phyloP scores from a whole-genome alignment of 495 filamentous ascomycete genomes.

The Oidiodendron maius region DNA sequence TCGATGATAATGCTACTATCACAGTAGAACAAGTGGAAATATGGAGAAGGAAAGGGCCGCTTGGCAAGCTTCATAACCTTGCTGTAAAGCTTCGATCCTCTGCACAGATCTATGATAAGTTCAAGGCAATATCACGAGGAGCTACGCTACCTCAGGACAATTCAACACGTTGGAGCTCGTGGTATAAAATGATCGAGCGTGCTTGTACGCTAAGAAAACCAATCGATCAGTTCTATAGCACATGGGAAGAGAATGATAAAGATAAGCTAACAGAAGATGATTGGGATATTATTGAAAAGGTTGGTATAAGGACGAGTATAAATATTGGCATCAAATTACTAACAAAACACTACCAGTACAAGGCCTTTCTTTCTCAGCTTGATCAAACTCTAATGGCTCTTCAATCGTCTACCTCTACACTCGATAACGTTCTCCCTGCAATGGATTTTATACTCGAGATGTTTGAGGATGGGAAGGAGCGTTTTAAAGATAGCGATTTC shows the following conservation, averaged over 20 bases:
- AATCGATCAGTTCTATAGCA: not conserved
- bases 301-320: too few species aligned
- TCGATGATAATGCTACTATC: not conserved
- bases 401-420: not conserved
- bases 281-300: slow-evolving; percentile 7
- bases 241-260: not conserved
- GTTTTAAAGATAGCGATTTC: not conserved
- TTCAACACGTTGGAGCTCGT: slow-evolving; percentile 11
- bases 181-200: not conserved
- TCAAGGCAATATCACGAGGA: not conserved
- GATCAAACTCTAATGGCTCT: not conserved
- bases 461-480: not conserved
- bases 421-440: not conserved
- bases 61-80: slow-evolving; percentile 18
- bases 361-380: not conserved
- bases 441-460: slow-evolving; percentile 1
- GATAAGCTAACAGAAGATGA: slow-evolving; percentile 2
- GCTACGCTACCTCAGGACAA: not conserved
- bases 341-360: not conserved
- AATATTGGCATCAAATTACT: not conserved
- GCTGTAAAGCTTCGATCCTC: not conserved
- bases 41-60: slow-evolving; percentile 10
- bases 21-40: slow-evolving; percentile 2
- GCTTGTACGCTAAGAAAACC: not conserved
- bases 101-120: not conserved